Base-by-base conservation (phyloP, 1,139 yeast species). In the Schwanniomyces etchellsii region DNA sequence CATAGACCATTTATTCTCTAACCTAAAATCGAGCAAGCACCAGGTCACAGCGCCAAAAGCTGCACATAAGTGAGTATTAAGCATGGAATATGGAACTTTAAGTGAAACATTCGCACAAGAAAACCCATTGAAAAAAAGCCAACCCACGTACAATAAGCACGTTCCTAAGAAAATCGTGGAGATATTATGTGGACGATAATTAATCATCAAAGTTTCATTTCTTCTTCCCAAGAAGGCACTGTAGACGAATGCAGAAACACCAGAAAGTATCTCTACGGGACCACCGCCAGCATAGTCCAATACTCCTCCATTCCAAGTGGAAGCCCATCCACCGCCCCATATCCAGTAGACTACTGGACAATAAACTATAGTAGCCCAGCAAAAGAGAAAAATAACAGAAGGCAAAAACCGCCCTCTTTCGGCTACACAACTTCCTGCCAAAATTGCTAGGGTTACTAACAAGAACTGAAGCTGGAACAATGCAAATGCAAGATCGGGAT, bases 251-350 rank as follows among this genome's bases (percentile, higher is more conserved):
- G 95, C 96, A 26, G 88, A 83, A 15, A 86, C 82, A 43, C 97
- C 97, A 18, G 94, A 79, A 22, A 86, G 73, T 34, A 91, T 85
- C 56, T 91, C 97, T 26, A 91, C 96, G 1, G 96, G 95, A 0
- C 97, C 97, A 32, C 96, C 96, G 24, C 98, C 98, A 20, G 98
- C 97, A 56, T 86, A 91, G 55, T 91, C 98, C 35, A 89, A 66
- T 1, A 81, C 97, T 13, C 95, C 96, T 74, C 95, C 89, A 45
- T 74, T 70, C 57, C 67, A 74, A 11, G 42, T 36, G 27, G 62
- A 51, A 24, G 96, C 95, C 97, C 97, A 91, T 26, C 97, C 97
- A 28, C 80, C 79, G 36, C 88, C 82, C 98, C 97, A 91, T 35
- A 85, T 78, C 96, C 97, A 89, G 59, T 78, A 84, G 4, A 91